phyloP scores from a whole-genome alignment of 129 eudicot species.

The Kitagawia praeruptora region DNA sequence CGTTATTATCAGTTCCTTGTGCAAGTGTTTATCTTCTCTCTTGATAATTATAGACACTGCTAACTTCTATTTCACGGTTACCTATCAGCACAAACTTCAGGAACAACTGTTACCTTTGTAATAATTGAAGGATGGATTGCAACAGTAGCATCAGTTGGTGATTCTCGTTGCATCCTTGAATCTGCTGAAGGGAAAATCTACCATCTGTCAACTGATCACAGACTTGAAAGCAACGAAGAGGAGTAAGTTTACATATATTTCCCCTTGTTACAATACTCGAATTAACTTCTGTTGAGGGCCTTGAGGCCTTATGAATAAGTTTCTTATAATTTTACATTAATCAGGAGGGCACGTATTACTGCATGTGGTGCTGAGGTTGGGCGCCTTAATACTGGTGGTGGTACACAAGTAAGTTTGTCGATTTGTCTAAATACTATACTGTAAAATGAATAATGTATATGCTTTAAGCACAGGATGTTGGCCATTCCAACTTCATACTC shows the following conservation, averaged over 20 bases:
- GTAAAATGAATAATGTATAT: not conserved
- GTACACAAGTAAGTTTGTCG: constrained; percentile 57
- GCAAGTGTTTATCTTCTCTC: not conserved
- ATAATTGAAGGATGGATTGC: constrained; percentile 87
- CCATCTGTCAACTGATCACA: constrained; percentile 90
- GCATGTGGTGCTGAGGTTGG: constrained; percentile 98
- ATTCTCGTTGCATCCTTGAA: constrained; percentile 93
- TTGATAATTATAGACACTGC: not conserved
- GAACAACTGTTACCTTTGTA: constrained; percentile 93
- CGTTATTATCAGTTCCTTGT: not conserved
- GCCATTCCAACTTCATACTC: too few relatives aligned
- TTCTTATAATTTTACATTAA: constrained; percentile 10
- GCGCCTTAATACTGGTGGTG: constrained; percentile 96
- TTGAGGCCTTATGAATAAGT: not conserved
- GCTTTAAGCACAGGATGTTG: not conserved
- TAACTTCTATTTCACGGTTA: not conserved
- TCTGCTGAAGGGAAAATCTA: constrained; percentile 89
- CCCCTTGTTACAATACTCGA: constrained; percentile 5
- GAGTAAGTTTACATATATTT: constrained; percentile 49
- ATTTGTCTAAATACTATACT: not conserved
- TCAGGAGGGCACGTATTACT: constrained; percentile 86
- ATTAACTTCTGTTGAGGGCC: constrained; percentile 17
- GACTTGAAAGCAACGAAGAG: constrained; percentile 87
- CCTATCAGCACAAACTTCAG: constrained; percentile 75
- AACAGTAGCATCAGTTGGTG: constrained; percentile 97